Conservation (phyloP, 169 alveolate genomes). For the Cryptosporidium ryanae region DNA sequence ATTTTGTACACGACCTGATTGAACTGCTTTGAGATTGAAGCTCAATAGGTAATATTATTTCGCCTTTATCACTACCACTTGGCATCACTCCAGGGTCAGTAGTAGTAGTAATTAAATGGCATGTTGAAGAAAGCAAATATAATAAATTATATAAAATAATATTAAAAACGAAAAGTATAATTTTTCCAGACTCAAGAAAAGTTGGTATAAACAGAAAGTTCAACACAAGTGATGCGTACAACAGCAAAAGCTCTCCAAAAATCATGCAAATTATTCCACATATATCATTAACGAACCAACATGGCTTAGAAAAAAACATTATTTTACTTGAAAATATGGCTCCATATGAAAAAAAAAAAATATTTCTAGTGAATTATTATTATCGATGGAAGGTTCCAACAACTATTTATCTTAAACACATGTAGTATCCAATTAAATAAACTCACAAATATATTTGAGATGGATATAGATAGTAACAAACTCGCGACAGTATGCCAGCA, state of each 20-base stretch:
- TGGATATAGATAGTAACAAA: no score
- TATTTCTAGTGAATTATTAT: no score
- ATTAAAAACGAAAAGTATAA: not conserved
- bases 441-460: no score
- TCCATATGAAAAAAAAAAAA: no score
- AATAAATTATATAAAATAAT: slow-evolving; percentile 27
- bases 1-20: slow-evolving; percentile 74
- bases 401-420: no score
- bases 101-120: slow-evolving; percentile 34
- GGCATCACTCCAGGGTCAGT: slow-evolving; percentile 74
- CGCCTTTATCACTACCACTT: slow-evolving; percentile 30
- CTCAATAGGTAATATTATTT: slow-evolving; percentile 62
- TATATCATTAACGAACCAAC: slow-evolving; percentile 52
- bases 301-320: slow-evolving; percentile 31
- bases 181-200: slow-evolving; percentile 21
- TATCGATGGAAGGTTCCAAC: no score
- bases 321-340: slow-evolving; percentile 1
- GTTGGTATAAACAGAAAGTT: slow-evolving; percentile 26
- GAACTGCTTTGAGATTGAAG: slow-evolving; percentile 42
- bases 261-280: slow-evolving; percentile 68
- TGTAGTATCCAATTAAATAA: no score
- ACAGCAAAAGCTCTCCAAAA: slow-evolving; percentile 36
- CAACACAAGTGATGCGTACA: slow-evolving; percentile 53
- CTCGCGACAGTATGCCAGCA: no score
- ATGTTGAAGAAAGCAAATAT: slow-evolving; percentile 18